Percentiles rank a stretch among this genome's conserved stretches.
These are phyloP conservation scores for Liquidambar formosana DNA, from an alignment of 164 flowering plant genomes.

Conservation along the genomic window DNA sequence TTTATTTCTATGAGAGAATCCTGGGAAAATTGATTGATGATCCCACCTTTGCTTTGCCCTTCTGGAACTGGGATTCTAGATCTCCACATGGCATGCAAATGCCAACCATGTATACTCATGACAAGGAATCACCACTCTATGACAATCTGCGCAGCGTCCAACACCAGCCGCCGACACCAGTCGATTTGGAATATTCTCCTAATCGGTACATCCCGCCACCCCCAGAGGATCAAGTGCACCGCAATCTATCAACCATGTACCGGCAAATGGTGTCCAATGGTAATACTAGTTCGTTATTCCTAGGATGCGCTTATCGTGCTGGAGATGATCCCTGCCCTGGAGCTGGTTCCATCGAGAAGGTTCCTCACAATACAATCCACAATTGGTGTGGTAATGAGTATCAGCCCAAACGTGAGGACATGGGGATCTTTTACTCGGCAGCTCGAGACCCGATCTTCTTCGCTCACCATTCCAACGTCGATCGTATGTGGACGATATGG, in stretches of 20 bases:
- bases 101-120: constrained; percentile 39
- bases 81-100: constrained; percentile 58
- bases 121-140: constrained; percentile 37
- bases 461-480: constrained; percentile 59
- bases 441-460: constrained; percentile 64
- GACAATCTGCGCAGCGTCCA: constrained; percentile 25
- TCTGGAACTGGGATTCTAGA: constrained; percentile 75
- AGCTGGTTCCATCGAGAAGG: constrained; percentile 38
- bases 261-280: constrained; percentile 45
- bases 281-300: constrained; percentile 35
- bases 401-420: constrained; percentile 57
- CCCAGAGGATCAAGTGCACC: constrained; percentile 8
- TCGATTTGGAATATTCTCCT: constrained; percentile 51
- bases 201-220: constrained; percentile 19
- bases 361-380: constrained; percentile 48
- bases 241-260: constrained; percentile 55
- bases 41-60: constrained; percentile 60
- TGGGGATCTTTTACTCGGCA: constrained; percentile 75
- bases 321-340: constrained; percentile 42
- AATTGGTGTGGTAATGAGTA: constrained; percentile 40
- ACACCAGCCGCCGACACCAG: constrained; percentile 38
- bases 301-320: constrained; percentile 46
- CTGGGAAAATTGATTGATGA: constrained; percentile 59
- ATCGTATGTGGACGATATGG: constrained; percentile 69
- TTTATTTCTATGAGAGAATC: constrained; percentile 51